Evolutionary conservation across 495 filamentous ascomycete genomes (phyloP), one percentile per base, ranked within the genome.

Genomic region (Glutinoglossum americanum): DNA sequence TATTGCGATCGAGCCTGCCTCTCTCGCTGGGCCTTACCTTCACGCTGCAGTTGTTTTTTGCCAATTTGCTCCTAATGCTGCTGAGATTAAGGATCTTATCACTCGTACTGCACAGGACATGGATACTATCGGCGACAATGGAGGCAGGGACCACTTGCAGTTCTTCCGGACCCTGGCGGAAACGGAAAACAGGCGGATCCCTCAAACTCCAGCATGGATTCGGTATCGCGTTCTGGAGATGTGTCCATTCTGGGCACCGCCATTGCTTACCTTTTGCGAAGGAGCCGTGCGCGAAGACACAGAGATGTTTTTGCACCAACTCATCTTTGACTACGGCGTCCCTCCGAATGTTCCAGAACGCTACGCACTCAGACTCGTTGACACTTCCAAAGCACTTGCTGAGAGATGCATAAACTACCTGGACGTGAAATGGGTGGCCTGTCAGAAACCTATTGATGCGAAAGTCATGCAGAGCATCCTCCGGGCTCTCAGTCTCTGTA

Each of bases 81-180:
- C 56, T 1, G 63, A 70, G 23, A 69, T 77, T 30, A 59, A 68
- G 30, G 64, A 67, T 8, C 61, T 81, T 57, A 72, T 82, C 21
- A 63, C 65, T 41, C 72, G 69, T 55, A 74, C 80, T 57, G 71
- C 78, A 19, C 69, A 71, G 49, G 76, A 77, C 23, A 71, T 84
- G 15, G 70, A 76, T 1, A 73, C 76, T 21, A 79, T 82, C 60
- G 73, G 74, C 28, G 69, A 68, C 27, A 70, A 69, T 55, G 81
- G 78, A 19, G 79, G 80, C 5, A 65, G 65, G 58, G 80, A 81
- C 57, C 79, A 82, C 64, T 65, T 82, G 11, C 64, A 70, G 0
- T 83, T 83, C 63, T 83, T 82, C 68, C 68, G 65, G 15, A 64
- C 67, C 23, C 59, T 79, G 27, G 26, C 30, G 17, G 21, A 35